These are phyloP conservation scores for Picea mariana DNA, from an alignment of 83 land plant genomes.

Conservation along the genomic window DNA sequence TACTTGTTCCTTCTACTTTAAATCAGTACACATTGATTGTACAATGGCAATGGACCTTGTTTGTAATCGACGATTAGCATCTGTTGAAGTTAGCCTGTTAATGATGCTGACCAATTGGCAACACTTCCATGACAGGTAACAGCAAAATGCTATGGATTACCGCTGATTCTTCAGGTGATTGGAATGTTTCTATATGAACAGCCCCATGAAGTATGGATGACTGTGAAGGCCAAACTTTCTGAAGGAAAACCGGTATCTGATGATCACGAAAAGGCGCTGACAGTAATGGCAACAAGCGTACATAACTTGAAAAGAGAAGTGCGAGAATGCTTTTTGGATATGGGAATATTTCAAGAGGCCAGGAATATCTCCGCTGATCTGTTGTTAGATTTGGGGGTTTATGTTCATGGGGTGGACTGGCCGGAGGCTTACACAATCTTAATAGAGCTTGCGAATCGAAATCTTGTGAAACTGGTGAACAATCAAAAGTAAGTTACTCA, in stretches of 20 bases:
- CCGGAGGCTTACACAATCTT: slow-evolving; percentile 55
- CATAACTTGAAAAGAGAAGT: slow-evolving; percentile 27
- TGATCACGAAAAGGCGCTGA: slow-evolving; percentile 28
- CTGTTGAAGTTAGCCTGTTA: neutral
- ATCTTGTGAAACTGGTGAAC: slow-evolving; percentile 25
- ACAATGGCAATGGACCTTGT: neutral
- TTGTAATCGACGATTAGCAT: neutral
- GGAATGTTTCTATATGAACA: neutral
- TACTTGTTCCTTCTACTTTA: neutral
- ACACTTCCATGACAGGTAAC: neutral
- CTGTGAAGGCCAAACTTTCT: slow-evolving; percentile 39
- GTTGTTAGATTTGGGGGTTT: slow-evolving; percentile 56
- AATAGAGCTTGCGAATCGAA: slow-evolving; percentile 15
- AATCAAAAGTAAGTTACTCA: neutral
- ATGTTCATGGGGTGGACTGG: slow-evolving; percentile 44
- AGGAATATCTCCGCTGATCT: slow-evolving; percentile 49
- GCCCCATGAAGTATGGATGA: slow-evolving; percentile 36
- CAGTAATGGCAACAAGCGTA: slow-evolving; percentile 43
- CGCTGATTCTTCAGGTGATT: slow-evolving; percentile 4
- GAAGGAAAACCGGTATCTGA: slow-evolving; percentile 32
- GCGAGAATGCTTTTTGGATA: slow-evolving; percentile 58
- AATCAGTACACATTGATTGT: neutral
- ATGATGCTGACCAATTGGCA: neutral
- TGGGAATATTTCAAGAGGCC: slow-evolving; percentile 65
- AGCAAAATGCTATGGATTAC: slow-evolving; percentile 8